Base-by-base conservation (phyloP, 2,329 filamentous ascomycete genomes). In the Xylariaceae sp. region DNA sequence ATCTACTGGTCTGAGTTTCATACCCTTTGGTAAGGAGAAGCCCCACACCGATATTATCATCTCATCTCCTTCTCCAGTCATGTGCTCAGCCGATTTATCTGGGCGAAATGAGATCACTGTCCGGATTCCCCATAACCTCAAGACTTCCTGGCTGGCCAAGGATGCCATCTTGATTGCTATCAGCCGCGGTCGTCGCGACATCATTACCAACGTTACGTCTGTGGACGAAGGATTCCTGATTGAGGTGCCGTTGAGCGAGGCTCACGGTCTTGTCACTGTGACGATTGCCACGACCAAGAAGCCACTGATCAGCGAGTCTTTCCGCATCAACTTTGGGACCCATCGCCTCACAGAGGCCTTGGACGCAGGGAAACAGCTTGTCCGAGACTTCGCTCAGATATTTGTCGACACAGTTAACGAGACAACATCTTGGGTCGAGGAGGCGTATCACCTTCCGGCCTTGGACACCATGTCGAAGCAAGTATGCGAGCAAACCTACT, bases 301-400 rank as follows among this genome's bases (percentile, higher is more conserved):
- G 49, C 82, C 82, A 20, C 77, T 73, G 60, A 71, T 83, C 51
- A 78, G 78, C 55, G 79, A 83, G 64, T 76, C 75, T 0, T 79
- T 83, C 59, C 72, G 74, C 32, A 65, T 85, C 22, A 75, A 82
- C 59, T 81, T 85, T 61, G 77, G 79, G 37, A 73, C 66, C 58
- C 66, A 71, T 19, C 62, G 70, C 14, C 60, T 77, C 34, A 67
- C 65, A 11, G 69, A 71, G 32, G 70, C 68, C 12, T 51, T 75
- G 5, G 72, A 75, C 44, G 67, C 65, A 6, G 71, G 73, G 17
- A 68, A 67, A 47, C 59, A 68, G n/a, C 45, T 67, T 6, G 57
- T 69, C 29, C 62, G 61, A 32, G 63, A 52, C 12, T 62, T 76
- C 3, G 66, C 70, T 12, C 67, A 70, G 34, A 67, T 67, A 34